phyloP scores from a whole-genome alignment of 306 rosid genomes.

The Vicia sativa region DNA sequence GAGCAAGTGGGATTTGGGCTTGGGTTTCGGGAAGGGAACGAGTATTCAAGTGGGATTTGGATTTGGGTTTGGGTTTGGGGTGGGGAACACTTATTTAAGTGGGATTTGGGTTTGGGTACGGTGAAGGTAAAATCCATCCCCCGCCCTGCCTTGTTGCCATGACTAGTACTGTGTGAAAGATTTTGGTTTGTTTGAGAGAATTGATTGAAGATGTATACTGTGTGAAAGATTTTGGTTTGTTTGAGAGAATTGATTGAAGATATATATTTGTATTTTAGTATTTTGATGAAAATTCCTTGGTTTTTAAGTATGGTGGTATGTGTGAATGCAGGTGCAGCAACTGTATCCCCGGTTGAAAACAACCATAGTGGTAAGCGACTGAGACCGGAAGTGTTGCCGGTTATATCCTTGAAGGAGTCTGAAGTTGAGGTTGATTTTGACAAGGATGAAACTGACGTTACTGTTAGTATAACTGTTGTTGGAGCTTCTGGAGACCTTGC shows the following conservation, averaged over 20 bases:
- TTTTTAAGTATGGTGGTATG: too few species aligned
- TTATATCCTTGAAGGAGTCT: conserved; percentile 42
- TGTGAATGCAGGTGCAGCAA: conserved; percentile 52
- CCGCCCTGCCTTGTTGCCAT: too few species aligned
- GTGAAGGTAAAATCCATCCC: too few species aligned
- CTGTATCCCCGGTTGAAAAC: conserved; percentile 49
- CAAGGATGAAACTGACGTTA: conserved; percentile 46
- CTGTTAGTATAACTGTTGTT: conserved; percentile 84
- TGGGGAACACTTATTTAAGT: too few species aligned
- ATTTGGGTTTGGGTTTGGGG: too few species aligned
- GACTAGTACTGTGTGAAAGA: too few species aligned
- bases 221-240: conserved; percentile 10
- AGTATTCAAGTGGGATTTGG: too few species aligned
- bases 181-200: conserved; percentile 15
- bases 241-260: conserved; percentile 3
- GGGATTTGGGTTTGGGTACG: too few species aligned
- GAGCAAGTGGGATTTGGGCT: too few species aligned
- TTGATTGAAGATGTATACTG: background rate
- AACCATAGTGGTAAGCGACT: conserved; percentile 47
- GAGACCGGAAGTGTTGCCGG: conserved; percentile 47
- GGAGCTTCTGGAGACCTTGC: conserved; percentile 98
- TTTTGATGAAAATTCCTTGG: background rate
- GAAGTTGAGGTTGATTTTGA: conserved; percentile 35
- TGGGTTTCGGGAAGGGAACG: too few species aligned
- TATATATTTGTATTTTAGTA: background rate